phyloP scores from a whole-genome alignment of 805 yeast genomes.

The Spathaspora girioi region DNA sequence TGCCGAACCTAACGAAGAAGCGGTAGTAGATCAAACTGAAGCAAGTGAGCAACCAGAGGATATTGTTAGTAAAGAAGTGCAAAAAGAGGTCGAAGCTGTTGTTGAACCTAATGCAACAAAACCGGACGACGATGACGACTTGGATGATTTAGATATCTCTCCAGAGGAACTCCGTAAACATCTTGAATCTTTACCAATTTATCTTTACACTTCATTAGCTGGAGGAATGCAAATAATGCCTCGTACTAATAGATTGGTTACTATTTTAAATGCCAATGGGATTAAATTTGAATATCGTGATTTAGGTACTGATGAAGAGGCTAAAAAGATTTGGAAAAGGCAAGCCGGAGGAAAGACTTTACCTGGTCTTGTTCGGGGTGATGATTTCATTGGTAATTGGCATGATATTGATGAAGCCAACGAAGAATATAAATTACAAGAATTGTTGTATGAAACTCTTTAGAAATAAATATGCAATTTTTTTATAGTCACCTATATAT shows the following conservation, averaged over 20 bases:
- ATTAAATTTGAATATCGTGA: slow-evolving; percentile 68
- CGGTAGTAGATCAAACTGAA: slow-evolving; percentile 3
- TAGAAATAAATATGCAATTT: slow-evolving; percentile 14
- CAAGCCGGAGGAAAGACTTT: slow-evolving; percentile 66
- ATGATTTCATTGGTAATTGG: slow-evolving; percentile 81
- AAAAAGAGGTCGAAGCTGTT: slow-evolving; percentile 4
- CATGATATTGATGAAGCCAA: slow-evolving; percentile 82
- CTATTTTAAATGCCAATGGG: slow-evolving; percentile 72
- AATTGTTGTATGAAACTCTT: slow-evolving; percentile 61
- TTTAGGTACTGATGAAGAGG: slow-evolving; percentile 83
- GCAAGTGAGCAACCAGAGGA: slow-evolving; percentile 2
- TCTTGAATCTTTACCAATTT: slow-evolving; percentile 56
- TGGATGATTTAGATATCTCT: slow-evolving; percentile 28
- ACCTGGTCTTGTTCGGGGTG: slow-evolving; percentile 84
- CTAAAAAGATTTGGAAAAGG: slow-evolving; percentile 80
- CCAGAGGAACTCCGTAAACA: slow-evolving; percentile 43
- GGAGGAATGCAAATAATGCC: slow-evolving; percentile 80
- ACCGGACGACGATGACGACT: slow-evolving; percentile 9
- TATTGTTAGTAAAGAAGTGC: slow-evolving; percentile 3
- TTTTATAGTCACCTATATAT: background rate
- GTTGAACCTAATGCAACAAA: slow-evolving; percentile 1
- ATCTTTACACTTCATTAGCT: slow-evolving; percentile 78
- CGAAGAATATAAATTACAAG: slow-evolving; percentile 67
- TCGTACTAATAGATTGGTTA: slow-evolving; percentile 70
- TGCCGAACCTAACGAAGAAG: slow-evolving; percentile 2